Evolutionary conservation across 2,329 filamentous ascomycete genomes (phyloP), one percentile per base, ranked within the genome.

Genomic region (Apiospora pterosperma): DNA sequence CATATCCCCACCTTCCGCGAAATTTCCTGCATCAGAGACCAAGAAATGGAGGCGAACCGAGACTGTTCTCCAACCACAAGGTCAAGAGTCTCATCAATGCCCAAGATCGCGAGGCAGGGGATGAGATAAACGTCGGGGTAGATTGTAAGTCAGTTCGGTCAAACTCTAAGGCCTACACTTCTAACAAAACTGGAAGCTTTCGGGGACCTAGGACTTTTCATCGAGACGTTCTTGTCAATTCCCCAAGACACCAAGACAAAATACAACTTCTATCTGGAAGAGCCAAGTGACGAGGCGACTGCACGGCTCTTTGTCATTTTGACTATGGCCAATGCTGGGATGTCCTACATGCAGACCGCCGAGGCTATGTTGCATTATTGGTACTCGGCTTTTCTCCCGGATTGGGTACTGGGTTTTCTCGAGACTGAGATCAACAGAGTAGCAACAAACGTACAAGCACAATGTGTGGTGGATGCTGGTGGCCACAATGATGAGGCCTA

Each of bases 331-430:
- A 10, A 16, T 7, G 12, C 0, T 1, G n/a, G 58, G 2, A 11
- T 0, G 7, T 0, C 14, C 21, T 60, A 39, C 12, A 11, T 39
- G 1, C 58, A 60, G 10, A 25, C 21, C 4, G 58, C 58, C 21
- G 58, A 60, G 7, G 58, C 58, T 3, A 60, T 60, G 2, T 14
- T 60, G 3, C 58, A 60, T 10, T 36, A 38, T 23, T 60, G 58
- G 58, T 60, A 60, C 2, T 60, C 58, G n/a, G 58, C 58, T 1
- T 60, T 60, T 19, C 58, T 60, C 2, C 58, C 58, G 2, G 34
- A 39, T 19, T 39, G 48, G 48, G 48, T 34, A 7, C 5, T 55
- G 6, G 3, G 12, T 4, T 34, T n/a, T 4, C 28, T 55, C 8
- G 10, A 34, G 8, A 8, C n/a, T 2, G 4, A 55, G 3, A 7